A percentile compares a stretch with the other conserved stretches of the same genome.
Conservation (phyloP, 768 basidiomycete genomes). For the Leccinum longicurvipes region DNA sequence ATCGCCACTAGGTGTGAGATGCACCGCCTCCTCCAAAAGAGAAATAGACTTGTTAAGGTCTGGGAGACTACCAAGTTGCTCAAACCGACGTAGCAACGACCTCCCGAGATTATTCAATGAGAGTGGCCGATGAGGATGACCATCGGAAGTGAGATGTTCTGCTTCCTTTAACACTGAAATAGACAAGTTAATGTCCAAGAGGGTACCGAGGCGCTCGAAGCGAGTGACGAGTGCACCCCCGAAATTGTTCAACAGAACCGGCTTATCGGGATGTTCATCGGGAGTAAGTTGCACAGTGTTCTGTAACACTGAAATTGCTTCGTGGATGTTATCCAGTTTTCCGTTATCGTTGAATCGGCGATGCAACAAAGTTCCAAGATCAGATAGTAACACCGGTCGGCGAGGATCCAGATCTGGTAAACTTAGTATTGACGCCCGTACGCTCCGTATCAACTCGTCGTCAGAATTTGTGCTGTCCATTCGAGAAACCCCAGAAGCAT, state of each 20-base stretch:
- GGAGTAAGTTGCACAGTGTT: background rate
- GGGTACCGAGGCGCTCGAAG: background rate
- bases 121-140: background rate
- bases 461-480: background rate
- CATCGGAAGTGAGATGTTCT: background rate
- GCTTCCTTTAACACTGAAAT: background rate
- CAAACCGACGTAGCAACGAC: background rate
- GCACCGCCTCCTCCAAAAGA: background rate
- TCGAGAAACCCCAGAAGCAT: background rate
- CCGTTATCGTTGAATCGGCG: background rate
- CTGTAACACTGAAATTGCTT: background rate
- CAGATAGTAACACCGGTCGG: background rate
- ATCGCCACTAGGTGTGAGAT: background rate
- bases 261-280: background rate
- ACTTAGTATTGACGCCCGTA: background rate
- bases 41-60: background rate
- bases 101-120: background rate
- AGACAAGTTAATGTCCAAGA: background rate
- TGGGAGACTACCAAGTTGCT: background rate
- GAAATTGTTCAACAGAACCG: background rate
- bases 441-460: background rate
- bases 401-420: background rate
- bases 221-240: background rate
- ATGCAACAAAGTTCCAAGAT: background rate
- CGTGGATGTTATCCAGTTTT: background rate